Conservation (phyloP, 2,329 filamentous ascomycete genomes). For the Fusarium longipes region DNA sequence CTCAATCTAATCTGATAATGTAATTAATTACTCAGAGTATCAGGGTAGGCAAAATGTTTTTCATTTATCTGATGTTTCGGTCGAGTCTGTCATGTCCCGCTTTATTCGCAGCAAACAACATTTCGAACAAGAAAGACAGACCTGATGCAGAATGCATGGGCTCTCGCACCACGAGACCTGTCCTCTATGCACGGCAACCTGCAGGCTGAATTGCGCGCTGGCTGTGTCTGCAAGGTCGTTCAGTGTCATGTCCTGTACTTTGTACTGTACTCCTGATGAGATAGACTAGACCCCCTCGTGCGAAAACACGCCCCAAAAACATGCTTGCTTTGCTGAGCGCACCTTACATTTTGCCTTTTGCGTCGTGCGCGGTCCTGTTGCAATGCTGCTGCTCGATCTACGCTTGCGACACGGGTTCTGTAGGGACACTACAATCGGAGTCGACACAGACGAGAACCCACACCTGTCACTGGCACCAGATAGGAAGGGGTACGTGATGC, state of each 20-base stretch:
- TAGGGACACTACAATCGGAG: neutral
- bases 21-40: neutral
- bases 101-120: neutral
- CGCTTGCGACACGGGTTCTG: slow-evolving; percentile 9
- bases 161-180: slow-evolving; percentile 48
- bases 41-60: neutral
- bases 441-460: neutral
- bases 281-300: slow-evolving; percentile 35
- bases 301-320: slow-evolving; percentile 35
- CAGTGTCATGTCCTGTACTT: no score
- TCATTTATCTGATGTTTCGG: neutral
- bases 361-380: neutral
- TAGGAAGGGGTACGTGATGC: neutral
- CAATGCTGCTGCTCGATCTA: slow-evolving; percentile 7
- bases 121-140: slow-evolving; percentile 23
- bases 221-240: slow-evolving; percentile 39
- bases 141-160: slow-evolving; percentile 2
- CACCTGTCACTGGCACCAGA: neutral
- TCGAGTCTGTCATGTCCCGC: neutral
- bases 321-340: slow-evolving; percentile 11
- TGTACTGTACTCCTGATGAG: no score
- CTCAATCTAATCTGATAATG: neutral
- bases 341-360: slow-evolving; percentile 1
- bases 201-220: slow-evolving; percentile 45
- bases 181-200: slow-evolving; percentile 48